phyloP scores from a whole-genome alignment of 495 filamentous ascomycete genomes.

The Chaetomidium leptoderma region DNA sequence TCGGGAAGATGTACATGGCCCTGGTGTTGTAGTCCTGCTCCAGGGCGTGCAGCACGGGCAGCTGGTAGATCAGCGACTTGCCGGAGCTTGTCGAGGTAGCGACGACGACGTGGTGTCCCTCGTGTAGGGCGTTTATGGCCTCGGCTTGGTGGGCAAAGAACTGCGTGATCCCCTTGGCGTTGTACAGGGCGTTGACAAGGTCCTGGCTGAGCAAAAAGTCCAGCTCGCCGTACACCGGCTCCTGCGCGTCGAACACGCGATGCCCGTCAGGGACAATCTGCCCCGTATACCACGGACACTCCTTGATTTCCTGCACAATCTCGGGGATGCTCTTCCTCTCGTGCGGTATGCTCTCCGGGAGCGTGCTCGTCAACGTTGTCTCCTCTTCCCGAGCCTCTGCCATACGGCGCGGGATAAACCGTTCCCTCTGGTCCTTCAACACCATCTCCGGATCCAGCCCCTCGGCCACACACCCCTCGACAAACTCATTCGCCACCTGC shows the following conservation, averaged over 20 bases:
- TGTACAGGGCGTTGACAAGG: slow-evolving; percentile 91
- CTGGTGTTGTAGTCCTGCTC: slow-evolving; percentile 71
- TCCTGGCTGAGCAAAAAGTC: slow-evolving; percentile 83
- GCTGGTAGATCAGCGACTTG: slow-evolving; percentile 93
- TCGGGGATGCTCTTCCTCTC: slow-evolving; percentile 79
- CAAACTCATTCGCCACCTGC: slow-evolving; percentile 69
- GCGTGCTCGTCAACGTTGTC: slow-evolving; percentile 30
- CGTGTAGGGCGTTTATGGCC: slow-evolving; percentile 85
- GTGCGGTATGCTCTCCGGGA: slow-evolving; percentile 70
- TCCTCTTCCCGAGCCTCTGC: slow-evolving; percentile 13
- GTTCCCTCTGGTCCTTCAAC: slow-evolving; percentile 52
- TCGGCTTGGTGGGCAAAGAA: slow-evolving; percentile 95
- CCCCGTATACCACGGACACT: slow-evolving; percentile 77
- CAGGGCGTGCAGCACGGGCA: slow-evolving; percentile 85
- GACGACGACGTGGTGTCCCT: slow-evolving; percentile 83
- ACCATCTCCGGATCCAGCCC: slow-evolving; percentile 62
- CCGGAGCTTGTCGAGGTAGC: slow-evolving; percentile 94
- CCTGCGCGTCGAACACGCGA: slow-evolving; percentile 84
- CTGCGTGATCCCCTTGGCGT: slow-evolving; percentile 75
- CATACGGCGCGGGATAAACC: slow-evolving; percentile 47
- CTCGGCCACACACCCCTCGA: slow-evolving; percentile 66
- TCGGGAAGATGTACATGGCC: slow-evolving; percentile 98
- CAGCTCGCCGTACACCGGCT: slow-evolving; percentile 76
- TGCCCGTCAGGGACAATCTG: slow-evolving; percentile 96
- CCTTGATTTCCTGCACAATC: slow-evolving; percentile 80